Evolutionary conservation across 805 yeast species (phyloP).

Genomic region (Candida verbasci): DNA sequence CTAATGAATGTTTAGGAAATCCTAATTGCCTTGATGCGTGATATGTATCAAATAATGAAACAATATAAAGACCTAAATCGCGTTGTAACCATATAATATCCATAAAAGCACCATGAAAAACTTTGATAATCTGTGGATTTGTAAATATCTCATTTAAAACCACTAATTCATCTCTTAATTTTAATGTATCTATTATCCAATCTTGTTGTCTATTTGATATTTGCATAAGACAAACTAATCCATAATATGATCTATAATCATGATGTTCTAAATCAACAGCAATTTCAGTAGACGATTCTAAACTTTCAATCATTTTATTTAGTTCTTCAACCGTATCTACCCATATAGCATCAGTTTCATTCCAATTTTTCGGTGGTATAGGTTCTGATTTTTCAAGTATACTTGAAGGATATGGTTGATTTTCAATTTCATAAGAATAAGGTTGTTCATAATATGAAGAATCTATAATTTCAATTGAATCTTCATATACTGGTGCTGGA

Average conservation of each 20-base stretch:
- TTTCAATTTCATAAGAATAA: conserved; percentile 67
- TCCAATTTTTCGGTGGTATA: conserved; percentile 60
- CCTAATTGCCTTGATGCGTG: conserved; percentile 83
- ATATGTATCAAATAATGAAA: conserved; percentile 86
- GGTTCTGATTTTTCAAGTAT: conserved; percentile 42
- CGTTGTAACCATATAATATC: conserved; percentile 96
- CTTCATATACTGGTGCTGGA: conserved; percentile 23
- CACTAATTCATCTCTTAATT: conserved; percentile 66
- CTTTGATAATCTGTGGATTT: conserved; percentile 76
- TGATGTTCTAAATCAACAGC: conserved; percentile 98
- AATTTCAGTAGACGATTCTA: conserved; percentile 53
- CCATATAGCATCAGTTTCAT: conserved; percentile 59
- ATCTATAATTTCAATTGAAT: conserved; percentile 29
- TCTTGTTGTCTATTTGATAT: conserved; percentile 78
- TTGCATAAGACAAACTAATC: conserved; percentile 91
- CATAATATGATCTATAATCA: conserved; percentile 84
- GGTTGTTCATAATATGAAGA: conserved; percentile 77
- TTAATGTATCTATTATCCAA: conserved; percentile 82
- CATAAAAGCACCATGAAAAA: conserved; percentile 95
- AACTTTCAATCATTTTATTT: conserved; percentile 47
- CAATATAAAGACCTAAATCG: conserved; percentile 88
- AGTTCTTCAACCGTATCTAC: conserved; percentile 59
- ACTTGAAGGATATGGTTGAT: conserved; percentile 62
- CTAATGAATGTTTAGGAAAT: conserved; percentile 77
- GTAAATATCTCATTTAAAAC: conserved; percentile 72